Conservation (phyloP, 139 green algal species). For the Micractinium sp. region DNA sequence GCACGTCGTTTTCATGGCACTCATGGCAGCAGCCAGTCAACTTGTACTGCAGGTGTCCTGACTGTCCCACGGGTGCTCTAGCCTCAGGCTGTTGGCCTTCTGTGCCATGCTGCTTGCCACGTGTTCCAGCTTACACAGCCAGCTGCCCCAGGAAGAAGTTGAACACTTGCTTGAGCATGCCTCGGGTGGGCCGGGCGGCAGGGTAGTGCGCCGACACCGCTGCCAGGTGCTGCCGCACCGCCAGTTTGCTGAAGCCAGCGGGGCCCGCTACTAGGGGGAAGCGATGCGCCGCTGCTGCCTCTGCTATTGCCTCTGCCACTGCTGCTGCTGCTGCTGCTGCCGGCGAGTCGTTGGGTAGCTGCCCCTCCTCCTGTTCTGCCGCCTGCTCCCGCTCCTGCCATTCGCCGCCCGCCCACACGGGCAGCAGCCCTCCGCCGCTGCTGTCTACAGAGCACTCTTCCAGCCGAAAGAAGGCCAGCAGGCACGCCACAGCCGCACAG, state of each 20-base stretch:
- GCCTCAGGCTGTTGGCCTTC: no score
- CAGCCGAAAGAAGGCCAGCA: conserved; percentile 64
- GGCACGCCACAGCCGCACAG: conserved; percentile 61
- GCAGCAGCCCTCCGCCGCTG: background rate
- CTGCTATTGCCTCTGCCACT: background rate
- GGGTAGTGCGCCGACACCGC: conserved; percentile 63
- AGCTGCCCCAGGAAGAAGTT: conserved; percentile 68
- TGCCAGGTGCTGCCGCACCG: conserved; percentile 64
- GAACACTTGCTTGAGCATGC: conserved; percentile 81
- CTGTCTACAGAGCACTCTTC: background rate
- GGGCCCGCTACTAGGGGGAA: background rate
- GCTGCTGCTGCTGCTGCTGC: background rate
- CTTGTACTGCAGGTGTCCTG: no score
- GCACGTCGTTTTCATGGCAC: no score
- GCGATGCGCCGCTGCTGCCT: no score
- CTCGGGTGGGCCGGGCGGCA: conserved; percentile 54
- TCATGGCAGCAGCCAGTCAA: no score
- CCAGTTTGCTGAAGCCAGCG: conserved; percentile 57
- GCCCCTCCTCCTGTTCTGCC: no score
- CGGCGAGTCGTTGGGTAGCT: no score
- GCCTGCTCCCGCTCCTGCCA: no score
- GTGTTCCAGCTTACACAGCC: no score
- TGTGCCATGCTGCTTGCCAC: no score
- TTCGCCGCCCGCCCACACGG: background rate
- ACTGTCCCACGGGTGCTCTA: no score